Conservation (phyloP, 139 green algal genomes). For the Chlamydomonas incerta region DNA sequence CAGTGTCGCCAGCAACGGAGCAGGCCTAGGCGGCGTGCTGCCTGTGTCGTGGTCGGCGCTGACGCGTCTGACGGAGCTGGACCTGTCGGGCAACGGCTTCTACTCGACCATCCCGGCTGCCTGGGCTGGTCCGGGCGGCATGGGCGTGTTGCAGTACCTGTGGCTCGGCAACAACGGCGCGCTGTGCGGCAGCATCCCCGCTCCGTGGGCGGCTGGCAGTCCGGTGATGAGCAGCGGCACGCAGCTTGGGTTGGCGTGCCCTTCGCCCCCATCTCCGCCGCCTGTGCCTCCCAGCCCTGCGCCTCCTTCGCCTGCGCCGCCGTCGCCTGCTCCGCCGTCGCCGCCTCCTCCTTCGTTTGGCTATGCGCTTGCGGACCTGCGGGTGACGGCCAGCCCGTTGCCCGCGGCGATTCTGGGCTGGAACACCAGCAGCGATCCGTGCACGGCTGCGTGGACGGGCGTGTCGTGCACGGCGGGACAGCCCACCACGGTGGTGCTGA, state of each 20-base stretch:
- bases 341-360: too few species aligned
- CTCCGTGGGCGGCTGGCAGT: too few species aligned
- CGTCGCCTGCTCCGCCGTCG: background rate
- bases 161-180: too few species aligned
- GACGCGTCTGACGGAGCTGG: background rate
- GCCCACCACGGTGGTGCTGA: background rate
- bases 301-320: background rate
- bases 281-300: too few species aligned
- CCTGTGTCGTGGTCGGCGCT: background rate
- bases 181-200: too few species aligned
- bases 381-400: background rate
- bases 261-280: background rate
- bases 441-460: background rate
- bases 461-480: background rate
- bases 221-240: background rate
- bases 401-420: background rate
- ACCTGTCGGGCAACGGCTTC: constrained; percentile 22
- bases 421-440: background rate
- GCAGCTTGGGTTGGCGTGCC: background rate
- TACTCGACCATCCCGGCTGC: background rate
- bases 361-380: background rate
- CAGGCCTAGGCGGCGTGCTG: constrained; percentile 33
- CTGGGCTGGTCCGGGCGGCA: background rate
- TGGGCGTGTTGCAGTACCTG: background rate
- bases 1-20: background rate